These are phyloP conservation scores for Penstemon barbatus DNA, from an alignment of 257 asterid species.

Conservation along the genomic window DNA sequence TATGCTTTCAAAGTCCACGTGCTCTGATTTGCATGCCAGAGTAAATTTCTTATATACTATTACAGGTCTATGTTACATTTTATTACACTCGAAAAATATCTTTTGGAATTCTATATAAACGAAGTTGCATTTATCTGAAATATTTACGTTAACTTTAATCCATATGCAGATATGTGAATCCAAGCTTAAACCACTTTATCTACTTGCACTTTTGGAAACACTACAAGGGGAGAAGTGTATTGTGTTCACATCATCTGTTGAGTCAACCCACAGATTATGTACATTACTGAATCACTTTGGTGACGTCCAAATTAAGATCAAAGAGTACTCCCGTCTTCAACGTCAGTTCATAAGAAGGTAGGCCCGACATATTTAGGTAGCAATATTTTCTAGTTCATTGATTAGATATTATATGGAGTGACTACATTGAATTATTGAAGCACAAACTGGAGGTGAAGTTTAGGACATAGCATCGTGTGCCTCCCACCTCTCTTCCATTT, in stretches of 20 bases:
- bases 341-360: conserved; percentile 83
- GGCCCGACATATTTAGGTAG: conserved; percentile 13
- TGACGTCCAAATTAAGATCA: conserved; percentile 58
- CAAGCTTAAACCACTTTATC: conserved; percentile 77
- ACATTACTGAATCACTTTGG: conserved; percentile 61
- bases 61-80: background rate
- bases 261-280: conserved; percentile 80
- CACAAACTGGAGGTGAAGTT: background rate
- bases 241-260: conserved; percentile 88
- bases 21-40: background rate
- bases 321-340: conserved; percentile 87
- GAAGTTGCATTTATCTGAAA: background rate
- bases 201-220: conserved; percentile 73
- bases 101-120: background rate
- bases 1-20: background rate
- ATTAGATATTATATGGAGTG: background rate
- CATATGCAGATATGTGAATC: conserved; percentile 70
- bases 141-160: conserved; percentile 21
- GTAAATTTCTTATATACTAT: background rate
- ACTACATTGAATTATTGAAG: background rate
- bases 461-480: background rate
- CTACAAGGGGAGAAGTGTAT: conserved; percentile 77
- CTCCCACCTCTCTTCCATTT: background rate
- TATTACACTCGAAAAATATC: background rate
- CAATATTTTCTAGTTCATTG: conserved; percentile 2